These are phyloP conservation scores for Fusarium camptoceras DNA, from an alignment of 2,329 filamentous ascomycete genomes.

Conservation along the genomic window DNA sequence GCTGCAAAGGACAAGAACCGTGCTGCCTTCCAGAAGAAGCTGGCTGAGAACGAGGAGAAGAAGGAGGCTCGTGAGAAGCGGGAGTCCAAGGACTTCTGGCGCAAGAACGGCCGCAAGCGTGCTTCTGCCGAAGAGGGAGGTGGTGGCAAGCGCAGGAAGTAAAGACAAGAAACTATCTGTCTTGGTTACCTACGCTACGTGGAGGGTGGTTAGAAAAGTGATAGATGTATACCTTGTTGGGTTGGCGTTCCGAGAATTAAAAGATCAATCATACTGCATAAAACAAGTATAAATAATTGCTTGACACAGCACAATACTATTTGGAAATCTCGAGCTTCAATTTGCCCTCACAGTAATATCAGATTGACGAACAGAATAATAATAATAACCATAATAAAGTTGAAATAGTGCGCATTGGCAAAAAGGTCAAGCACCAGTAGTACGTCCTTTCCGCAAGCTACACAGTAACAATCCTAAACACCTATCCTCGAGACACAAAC, in stretches of 20 bases:
- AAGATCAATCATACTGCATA: constrained; percentile 22
- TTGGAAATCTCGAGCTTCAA: neutral
- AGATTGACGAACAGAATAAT: neutral
- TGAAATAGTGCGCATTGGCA: constrained; percentile 41
- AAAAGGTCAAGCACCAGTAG: constrained; percentile 26
- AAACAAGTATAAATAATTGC: neutral
- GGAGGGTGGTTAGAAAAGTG: constrained; percentile 23
- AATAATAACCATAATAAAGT: constrained; percentile 27
- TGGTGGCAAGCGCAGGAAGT: constrained; percentile 53
- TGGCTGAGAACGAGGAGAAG: constrained; percentile 86
- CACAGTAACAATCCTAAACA: constrained; percentile 47
- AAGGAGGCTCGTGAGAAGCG: constrained; percentile 87
- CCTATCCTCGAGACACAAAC: constrained; percentile 43
- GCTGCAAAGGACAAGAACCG: constrained; percentile 90
- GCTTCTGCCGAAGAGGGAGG: constrained; percentile 57
- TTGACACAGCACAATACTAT: neutral
- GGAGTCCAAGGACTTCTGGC: constrained; percentile 94
- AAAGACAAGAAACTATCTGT: neutral
- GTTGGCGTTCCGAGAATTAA: constrained; percentile 43
- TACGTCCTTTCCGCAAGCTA: constrained; percentile 34
- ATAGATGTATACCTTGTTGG: constrained; percentile 41
- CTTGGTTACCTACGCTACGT: neutral
- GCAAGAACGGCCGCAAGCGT: constrained; percentile 83
- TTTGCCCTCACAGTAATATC: neutral
- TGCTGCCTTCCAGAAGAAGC: constrained; percentile 82